These are phyloP conservation scores for Candida buenavistaensis DNA, from an alignment of 1,139 yeast species.

Conservation along the genomic window DNA sequence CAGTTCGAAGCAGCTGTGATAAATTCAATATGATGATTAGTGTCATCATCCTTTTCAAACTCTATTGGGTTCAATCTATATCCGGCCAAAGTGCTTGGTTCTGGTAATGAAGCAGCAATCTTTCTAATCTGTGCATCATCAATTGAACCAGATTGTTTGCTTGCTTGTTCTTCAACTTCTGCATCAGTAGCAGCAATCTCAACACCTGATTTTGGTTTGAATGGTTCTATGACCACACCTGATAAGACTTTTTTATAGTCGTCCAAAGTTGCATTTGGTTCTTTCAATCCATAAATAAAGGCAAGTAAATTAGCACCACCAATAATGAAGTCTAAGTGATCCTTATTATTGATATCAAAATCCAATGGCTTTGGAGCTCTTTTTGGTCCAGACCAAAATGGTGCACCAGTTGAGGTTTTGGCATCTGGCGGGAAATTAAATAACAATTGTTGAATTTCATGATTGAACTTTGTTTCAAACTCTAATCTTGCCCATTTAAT, in stretches of 20 bases:
- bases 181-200: conserved; percentile 86
- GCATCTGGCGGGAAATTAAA: conserved; percentile 96
- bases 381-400: conserved; percentile 98
- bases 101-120: conserved; percentile 79
- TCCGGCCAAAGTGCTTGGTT: conserved; percentile 87
- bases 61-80: conserved; percentile 84
- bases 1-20: conserved; percentile 96
- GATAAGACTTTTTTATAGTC: conserved; percentile 55
- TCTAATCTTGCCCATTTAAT: conserved; percentile 91
- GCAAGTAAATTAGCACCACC: conserved; percentile 94
- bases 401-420: conserved; percentile 83
- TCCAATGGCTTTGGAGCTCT: conserved; percentile 86
- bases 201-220: conserved; percentile 72
- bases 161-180: conserved; percentile 81
- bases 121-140: conserved; percentile 58
- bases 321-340: conserved; percentile 79
- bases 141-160: conserved; percentile 44
- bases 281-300: conserved; percentile 80
- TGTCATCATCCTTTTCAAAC: conserved; percentile 96
- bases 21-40: conserved; percentile 94
- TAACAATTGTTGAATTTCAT: conserved; percentile 85
- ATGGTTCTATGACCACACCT: conserved; percentile 41
- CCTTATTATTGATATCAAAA: conserved; percentile 72
- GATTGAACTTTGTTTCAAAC: conserved; percentile 79
- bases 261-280: conserved; percentile 39